These are phyloP conservation scores for Citeromyces hawaiiensis DNA, from an alignment of 1,139 yeast genomes.

Conservation along the genomic window DNA sequence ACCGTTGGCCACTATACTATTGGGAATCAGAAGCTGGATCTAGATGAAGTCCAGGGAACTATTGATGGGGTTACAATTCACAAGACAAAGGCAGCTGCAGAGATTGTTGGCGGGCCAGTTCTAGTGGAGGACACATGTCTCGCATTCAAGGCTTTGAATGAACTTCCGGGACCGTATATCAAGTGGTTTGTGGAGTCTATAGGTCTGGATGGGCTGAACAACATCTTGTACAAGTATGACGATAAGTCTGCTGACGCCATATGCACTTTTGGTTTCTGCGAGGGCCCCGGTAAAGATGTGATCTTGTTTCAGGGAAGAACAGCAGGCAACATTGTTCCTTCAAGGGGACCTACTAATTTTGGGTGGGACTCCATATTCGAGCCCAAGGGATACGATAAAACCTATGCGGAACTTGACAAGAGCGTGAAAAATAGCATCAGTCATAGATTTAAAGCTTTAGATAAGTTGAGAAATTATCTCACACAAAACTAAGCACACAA, in stretches of 20 bases:
- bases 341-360: slow-evolving; percentile 69
- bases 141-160: slow-evolving; percentile 65
- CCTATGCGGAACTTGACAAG: slow-evolving; percentile 90
- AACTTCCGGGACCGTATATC: slow-evolving; percentile 81
- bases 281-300: slow-evolving; percentile 63
- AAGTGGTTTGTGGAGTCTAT: slow-evolving; percentile 77
- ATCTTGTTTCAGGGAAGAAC: slow-evolving; percentile 77
- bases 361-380: slow-evolving; percentile 94
- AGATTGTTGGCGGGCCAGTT: slow-evolving; percentile 54
- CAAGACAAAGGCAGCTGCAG: slow-evolving; percentile 73
- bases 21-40: slow-evolving; percentile 53
- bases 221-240: slow-evolving; percentile 67
- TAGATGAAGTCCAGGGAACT: slow-evolving; percentile 86
- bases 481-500: slow-evolving; percentile 7
- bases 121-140: slow-evolving; percentile 93
- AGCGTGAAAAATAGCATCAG: slow-evolving; percentile 64
- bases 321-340: slow-evolving; percentile 62
- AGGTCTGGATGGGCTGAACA: slow-evolving; percentile 63
- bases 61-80: slow-evolving; percentile 70
- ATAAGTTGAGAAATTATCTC: slow-evolving; percentile 51
- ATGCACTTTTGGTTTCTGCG: slow-evolving; percentile 87
- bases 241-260: slow-evolving; percentile 81
- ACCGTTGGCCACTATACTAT: slow-evolving; percentile 40
- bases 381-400: slow-evolving; percentile 57
- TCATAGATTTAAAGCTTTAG: slow-evolving; percentile 78